Evolutionary conservation across 1,284 basidiomycete species (phyloP).

Genomic region (Sanghuangporus baumii): DNA sequence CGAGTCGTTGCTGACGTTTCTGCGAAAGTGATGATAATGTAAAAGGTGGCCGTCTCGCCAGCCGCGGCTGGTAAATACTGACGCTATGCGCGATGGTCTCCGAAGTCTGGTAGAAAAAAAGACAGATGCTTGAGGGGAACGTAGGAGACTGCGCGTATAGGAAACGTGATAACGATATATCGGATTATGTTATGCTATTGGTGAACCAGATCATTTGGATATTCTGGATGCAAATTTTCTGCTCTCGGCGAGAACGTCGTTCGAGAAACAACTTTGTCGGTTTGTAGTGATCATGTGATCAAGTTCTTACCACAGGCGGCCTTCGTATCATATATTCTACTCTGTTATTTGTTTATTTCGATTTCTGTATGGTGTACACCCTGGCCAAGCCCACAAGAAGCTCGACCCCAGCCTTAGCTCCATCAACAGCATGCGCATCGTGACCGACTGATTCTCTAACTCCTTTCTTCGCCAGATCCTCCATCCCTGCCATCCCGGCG

Average conservation of each 20-base stretch:
- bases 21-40: conserved; percentile 49
- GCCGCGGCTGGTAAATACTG: conserved; percentile 44
- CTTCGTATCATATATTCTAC: neutral
- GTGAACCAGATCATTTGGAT: too few species aligned
- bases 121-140: too few species aligned
- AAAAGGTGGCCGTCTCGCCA: conserved; percentile 54
- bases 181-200: too few species aligned
- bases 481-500: conserved; percentile 45
- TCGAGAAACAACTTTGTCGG: too few species aligned
- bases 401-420: conserved; percentile 31
- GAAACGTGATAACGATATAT: too few species aligned
- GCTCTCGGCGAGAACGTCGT: too few species aligned
- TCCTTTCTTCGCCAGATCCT: conserved; percentile 32
- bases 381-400: conserved; percentile 3
- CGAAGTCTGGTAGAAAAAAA: too few species aligned
- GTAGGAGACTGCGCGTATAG: too few species aligned
- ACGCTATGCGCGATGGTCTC: neutral
- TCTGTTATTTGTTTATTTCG: neutral
- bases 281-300: neutral
- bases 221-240: too few species aligned
- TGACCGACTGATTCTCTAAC: conserved; percentile 30
- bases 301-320: neutral
- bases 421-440: conserved; percentile 37
- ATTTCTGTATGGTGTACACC: neutral
- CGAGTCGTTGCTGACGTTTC: conserved; percentile 6